Evolutionary conservation across 2,329 filamentous ascomycete species (phyloP), one percentile per base, ranked within the genome.

Genomic region (Beauveria sp.): DNA sequence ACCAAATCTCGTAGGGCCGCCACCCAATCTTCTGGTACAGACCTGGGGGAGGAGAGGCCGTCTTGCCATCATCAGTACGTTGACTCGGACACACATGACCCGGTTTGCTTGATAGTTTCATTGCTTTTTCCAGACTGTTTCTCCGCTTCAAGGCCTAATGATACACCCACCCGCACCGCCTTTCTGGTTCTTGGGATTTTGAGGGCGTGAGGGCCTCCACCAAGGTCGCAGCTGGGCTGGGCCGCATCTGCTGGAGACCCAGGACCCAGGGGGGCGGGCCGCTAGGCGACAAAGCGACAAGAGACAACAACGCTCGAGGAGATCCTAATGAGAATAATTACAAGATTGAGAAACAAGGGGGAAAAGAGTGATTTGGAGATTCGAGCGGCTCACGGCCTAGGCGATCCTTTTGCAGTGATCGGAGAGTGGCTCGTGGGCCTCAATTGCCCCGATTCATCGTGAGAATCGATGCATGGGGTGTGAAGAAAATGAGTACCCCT

Each of bases 21-120:
- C 57, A 52, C 34, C 57, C 57, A 51, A 59, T 59, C 26, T 58
- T 20, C 55, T 46, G 45, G 55, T 24, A 58, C 55, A 6, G 22
- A 26, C 24, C 28, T 38, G 42, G 22, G n/a, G 22, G n/a, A 34
- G 6, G 34, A 30, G 3, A 20, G 42, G 18, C 7, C 7, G 7
- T 18, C n/a, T 26, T 34, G 26, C 43, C 43, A 49, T 49, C 28
- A 46, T 38, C 34, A n/a, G n/a, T 45, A 26, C 14, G 34, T 16
- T 34, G 38, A 55, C 40, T 54, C 52, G 26, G 30, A 7, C 26
- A 18, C 20, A 52, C 18, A 3, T 18, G 26, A 40, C 20, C 26
- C 14, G 22, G 6, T 26, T 16, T 16, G 34, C 12, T 38, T 38
- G 34, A 16, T 38, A 38, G 34, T 38, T 16, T 38, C 34, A 14